Conservation (phyloP, 441 rosid genomes). For the Gossypium davidsonii region DNA sequence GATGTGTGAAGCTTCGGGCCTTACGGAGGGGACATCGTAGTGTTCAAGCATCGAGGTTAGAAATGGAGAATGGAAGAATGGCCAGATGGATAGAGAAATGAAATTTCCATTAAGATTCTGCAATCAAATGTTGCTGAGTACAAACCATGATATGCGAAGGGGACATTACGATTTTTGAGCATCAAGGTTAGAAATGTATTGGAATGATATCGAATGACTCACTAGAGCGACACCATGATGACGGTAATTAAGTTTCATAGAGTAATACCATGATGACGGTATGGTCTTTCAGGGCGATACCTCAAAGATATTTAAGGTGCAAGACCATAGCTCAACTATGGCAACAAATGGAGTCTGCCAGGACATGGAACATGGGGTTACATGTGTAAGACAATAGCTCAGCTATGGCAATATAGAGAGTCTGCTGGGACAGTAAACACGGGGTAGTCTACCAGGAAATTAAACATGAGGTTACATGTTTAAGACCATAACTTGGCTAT, state of each 20-base stretch:
- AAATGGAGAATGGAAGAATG: not conserved
- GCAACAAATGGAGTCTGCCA: not conserved
- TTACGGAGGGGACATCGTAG: too few species aligned
- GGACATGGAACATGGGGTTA: not conserved
- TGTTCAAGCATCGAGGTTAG: too few species aligned
- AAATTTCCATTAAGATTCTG: too few species aligned
- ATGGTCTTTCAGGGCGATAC: not conserved
- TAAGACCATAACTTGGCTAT: not conserved
- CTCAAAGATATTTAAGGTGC: not conserved
- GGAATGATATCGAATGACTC: not conserved
- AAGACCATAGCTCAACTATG: not conserved
- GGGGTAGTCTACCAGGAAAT: not conserved
- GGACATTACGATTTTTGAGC: not conserved
- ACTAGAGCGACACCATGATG: not conserved
- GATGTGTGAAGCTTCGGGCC: too few species aligned
- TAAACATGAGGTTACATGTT: not conserved
- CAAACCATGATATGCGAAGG: not conserved
- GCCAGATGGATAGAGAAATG: not conserved
- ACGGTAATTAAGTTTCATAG: too few species aligned
- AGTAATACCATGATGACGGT: not conserved
- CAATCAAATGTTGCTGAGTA: not conserved
- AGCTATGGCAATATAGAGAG: not conserved
- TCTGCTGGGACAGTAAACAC: not conserved
- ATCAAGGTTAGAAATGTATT: not conserved
- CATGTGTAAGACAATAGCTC: not conserved